Evolutionary conservation across 768 basidiomycete species (phyloP).

Genomic region (Amanita jacksonii): DNA sequence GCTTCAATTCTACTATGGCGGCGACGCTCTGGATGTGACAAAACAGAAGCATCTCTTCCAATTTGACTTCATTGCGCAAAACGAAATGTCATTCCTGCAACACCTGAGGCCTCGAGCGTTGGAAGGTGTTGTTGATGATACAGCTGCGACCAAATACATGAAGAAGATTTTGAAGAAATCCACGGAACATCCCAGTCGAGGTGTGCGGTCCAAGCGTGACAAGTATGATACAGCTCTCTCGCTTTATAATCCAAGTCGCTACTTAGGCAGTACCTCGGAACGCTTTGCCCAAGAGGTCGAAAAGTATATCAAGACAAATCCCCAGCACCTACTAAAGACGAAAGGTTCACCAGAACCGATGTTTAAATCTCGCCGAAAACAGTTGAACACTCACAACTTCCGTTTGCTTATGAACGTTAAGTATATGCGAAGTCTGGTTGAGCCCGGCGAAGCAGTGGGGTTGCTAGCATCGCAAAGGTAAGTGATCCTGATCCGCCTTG

Average conservation of each 20-base stretch:
- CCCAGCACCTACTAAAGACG: slow-evolving; percentile 33
- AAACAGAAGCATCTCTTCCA: slow-evolving; percentile 93
- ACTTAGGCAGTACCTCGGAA: slow-evolving; percentile 88
- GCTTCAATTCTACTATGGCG: slow-evolving; percentile 96
- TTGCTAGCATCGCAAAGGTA: slow-evolving; percentile 95
- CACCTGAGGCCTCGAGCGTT: slow-evolving; percentile 56
- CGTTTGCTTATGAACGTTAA: slow-evolving; percentile 80
- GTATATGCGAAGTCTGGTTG: slow-evolving; percentile 88
- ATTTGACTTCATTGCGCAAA: slow-evolving; percentile 89
- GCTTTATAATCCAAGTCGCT: slow-evolving; percentile 65
- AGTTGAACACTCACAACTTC: slow-evolving; percentile 52
- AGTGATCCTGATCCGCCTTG: slow-evolving; percentile 17
- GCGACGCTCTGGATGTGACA: slow-evolving; percentile 93
- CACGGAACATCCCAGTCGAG: slow-evolving; percentile 29
- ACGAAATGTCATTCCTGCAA: slow-evolving; percentile 70
- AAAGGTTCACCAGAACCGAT: slow-evolving; percentile 21
- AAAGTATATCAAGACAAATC: slow-evolving; percentile 71
- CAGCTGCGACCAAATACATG: slow-evolving; percentile 69
- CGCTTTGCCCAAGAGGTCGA: slow-evolving; percentile 76
- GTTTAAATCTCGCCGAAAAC: slow-evolving; percentile 36
- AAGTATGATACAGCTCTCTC: slow-evolving; percentile 66
- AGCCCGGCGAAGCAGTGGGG: slow-evolving; percentile 98
- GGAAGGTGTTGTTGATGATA: slow-evolving; percentile 49
- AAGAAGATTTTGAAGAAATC: slow-evolving; percentile 82
- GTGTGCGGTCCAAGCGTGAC: slow-evolving; percentile 41